Percentiles rank a stretch among this genome's conserved stretches.
phyloP scores from a whole-genome alignment of 495 filamentous ascomycete genomes.

The Hyaloscypha variabilis region DNA sequence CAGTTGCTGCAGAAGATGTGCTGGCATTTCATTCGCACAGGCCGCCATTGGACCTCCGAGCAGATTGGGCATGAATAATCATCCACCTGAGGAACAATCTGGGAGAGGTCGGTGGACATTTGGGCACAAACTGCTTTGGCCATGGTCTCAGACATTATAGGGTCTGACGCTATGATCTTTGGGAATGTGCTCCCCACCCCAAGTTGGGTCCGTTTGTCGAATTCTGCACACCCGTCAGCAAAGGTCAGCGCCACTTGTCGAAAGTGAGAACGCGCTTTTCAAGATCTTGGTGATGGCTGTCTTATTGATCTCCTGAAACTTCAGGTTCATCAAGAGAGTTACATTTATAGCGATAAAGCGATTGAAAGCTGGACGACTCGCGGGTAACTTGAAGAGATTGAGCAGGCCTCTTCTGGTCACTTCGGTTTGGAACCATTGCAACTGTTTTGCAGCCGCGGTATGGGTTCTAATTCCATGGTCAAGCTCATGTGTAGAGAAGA shows the following conservation, averaged over 20 bases:
- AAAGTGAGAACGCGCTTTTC: constrained; percentile 58
- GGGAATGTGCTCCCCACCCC: constrained; percentile 58
- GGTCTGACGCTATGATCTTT: constrained; percentile 46
- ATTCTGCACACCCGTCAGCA: constrained; percentile 51
- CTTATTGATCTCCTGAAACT: constrained; percentile 75
- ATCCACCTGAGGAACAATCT: constrained; percentile 67
- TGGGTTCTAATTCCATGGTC: constrained; percentile 60
- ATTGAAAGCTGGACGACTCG: constrained; percentile 57
- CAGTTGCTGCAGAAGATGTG: constrained; percentile 77
- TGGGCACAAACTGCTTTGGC: constrained; percentile 69
- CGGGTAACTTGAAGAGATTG: constrained; percentile 57
- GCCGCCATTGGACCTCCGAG: constrained; percentile 65
- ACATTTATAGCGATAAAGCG: constrained; percentile 68
- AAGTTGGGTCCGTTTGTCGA: constrained; percentile 76
- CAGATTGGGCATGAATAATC: constrained; percentile 80
- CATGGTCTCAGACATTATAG: constrained; percentile 56
- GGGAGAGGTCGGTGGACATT: constrained; percentile 63
- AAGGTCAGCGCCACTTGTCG: neutral
- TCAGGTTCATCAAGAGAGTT: constrained; percentile 63
- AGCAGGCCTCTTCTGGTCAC: constrained; percentile 53
- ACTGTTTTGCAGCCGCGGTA: constrained; percentile 51
- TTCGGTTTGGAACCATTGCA: constrained; percentile 61
- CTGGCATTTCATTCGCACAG: constrained; percentile 63
- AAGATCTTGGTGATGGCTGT: constrained; percentile 73
- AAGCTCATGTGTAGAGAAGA: constrained; percentile 68